phyloP scores from a whole-genome alignment of 139 green algal genomes.

The Chlorella sorokiniana region DNA sequence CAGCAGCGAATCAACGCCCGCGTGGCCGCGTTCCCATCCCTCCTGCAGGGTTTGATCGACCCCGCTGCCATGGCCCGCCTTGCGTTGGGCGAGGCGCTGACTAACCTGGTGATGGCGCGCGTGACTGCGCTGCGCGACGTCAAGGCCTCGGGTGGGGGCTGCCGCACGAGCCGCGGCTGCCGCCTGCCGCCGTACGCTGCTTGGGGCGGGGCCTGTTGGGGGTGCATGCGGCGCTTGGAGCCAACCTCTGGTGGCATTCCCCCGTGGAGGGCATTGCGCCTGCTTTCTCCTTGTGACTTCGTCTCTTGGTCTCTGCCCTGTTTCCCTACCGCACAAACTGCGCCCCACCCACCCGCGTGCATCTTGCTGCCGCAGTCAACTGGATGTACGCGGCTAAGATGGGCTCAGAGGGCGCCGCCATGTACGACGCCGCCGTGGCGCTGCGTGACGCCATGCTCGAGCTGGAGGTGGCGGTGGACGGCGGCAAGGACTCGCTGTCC shows the following conservation, averaged over 20 bases:
- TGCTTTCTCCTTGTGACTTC: neutral
- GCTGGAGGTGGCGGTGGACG: slow-evolving; percentile 92
- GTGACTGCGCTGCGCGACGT: slow-evolving; percentile 85
- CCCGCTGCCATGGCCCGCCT: slow-evolving; percentile 94
- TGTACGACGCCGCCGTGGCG: slow-evolving; percentile 92
- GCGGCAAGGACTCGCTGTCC: slow-evolving; percentile 97
- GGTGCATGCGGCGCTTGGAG: no score
- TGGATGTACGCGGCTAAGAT: slow-evolving; percentile 99
- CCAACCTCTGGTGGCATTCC: no score
- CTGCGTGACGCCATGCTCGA: slow-evolving; percentile 79
- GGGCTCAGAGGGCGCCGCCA: slow-evolving; percentile 87
- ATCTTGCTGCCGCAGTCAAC: slow-evolving; percentile 82
- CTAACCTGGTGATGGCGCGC: slow-evolving; percentile 89
- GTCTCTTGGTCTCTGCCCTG: no score
- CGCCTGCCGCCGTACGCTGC: no score
- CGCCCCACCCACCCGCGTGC: no score
- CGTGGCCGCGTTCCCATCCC: neutral
- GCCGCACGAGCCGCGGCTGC: neutral
- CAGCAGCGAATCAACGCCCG: neutral
- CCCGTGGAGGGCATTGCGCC: neutral
- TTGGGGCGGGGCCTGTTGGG: neutral
- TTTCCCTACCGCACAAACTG: no score
- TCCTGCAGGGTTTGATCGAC: slow-evolving; percentile 92
- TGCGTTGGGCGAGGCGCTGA: slow-evolving; percentile 92
- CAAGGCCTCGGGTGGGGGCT: slow-evolving; percentile 66